Conservation (phyloP, 2,329 filamentous ascomycete species). For the Ophidiomyces ophidiicola region DNA sequence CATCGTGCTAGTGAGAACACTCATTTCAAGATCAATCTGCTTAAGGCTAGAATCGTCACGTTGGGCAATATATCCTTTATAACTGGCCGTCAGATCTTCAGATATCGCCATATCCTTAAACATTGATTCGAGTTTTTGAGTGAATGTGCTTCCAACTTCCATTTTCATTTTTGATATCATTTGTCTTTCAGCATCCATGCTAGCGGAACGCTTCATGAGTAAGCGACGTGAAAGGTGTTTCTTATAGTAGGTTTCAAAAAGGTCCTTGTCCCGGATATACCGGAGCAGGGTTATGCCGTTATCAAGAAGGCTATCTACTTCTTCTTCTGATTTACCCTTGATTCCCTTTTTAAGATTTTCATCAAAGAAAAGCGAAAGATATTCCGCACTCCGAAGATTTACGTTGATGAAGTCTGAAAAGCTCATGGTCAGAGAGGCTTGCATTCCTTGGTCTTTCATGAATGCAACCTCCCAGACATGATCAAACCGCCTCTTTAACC, state of each 20-base stretch:
- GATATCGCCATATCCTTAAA: conserved; percentile 92
- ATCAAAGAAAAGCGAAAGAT: conserved; percentile 91
- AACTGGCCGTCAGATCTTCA: conserved; percentile 65
- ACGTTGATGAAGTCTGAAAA: conserved; percentile 89
- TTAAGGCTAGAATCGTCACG: conserved; percentile 46
- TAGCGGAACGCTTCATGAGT: conserved; percentile 78
- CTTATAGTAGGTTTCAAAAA: conserved; percentile 97
- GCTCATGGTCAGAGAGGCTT: conserved; percentile 71
- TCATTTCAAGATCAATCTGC: conserved; percentile 67
- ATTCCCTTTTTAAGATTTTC: conserved; percentile 91
- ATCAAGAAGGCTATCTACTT: conserved; percentile 72
- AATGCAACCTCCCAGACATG: conserved; percentile 64
- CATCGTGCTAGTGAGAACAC: conserved; percentile 80
- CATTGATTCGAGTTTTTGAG: conserved; percentile 87
- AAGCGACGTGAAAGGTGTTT: conserved; percentile 84
- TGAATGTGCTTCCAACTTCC: conserved; percentile 89
- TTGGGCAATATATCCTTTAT: conserved; percentile 56
- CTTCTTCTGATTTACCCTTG: conserved; percentile 79
- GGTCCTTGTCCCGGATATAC: conserved; percentile 81
- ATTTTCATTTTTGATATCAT: conserved; percentile 97
- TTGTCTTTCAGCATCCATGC: conserved; percentile 82
- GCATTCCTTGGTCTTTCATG: conserved; percentile 59
- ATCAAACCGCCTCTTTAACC: conserved; percentile 82
- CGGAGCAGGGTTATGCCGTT: conserved; percentile 80
- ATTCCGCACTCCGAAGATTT: conserved; percentile 77